Conservation (phyloP, 139 green algal genomes). For the Tetradesmus obliquus region DNA sequence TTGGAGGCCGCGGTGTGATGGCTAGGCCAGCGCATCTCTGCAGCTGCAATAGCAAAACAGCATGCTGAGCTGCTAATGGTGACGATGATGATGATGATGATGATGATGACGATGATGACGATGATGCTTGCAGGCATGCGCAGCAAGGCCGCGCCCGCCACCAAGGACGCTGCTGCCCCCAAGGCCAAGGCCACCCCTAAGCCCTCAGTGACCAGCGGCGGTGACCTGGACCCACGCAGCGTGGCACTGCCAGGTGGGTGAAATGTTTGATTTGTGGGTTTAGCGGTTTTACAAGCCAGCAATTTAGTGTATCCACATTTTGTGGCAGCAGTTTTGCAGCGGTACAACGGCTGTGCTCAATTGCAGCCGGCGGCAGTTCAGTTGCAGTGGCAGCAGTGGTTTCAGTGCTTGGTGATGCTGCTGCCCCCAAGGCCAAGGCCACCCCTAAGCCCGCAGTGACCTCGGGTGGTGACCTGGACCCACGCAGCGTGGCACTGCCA, state of each 20-base stretch:
- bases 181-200: not conserved
- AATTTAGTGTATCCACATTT: too few species aligned
- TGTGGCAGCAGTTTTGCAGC: too few species aligned
- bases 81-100: too few species aligned
- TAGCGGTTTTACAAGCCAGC: too few species aligned
- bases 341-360: not conserved
- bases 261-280: too few species aligned
- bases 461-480: constrained; percentile 31
- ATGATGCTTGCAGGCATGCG: constrained; percentile 8
- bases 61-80: too few species aligned
- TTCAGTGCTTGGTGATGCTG: not conserved
- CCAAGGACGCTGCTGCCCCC: constrained; percentile 5
- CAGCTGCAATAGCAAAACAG: too few species aligned
- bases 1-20: too few species aligned
- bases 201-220: constrained; percentile 33
- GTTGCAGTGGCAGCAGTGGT: not conserved
- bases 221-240: constrained; percentile 16
- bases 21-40: too few species aligned
- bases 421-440: constrained; percentile 12
- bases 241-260: constrained; percentile 45
- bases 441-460: constrained; percentile 18
- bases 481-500: constrained; percentile 28
- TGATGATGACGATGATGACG: too few species aligned
- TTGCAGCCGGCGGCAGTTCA: not conserved
- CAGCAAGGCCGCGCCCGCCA: not conserved